Conservation (phyloP, 1,139 yeast species). For the Tardiomyces depauwii region DNA sequence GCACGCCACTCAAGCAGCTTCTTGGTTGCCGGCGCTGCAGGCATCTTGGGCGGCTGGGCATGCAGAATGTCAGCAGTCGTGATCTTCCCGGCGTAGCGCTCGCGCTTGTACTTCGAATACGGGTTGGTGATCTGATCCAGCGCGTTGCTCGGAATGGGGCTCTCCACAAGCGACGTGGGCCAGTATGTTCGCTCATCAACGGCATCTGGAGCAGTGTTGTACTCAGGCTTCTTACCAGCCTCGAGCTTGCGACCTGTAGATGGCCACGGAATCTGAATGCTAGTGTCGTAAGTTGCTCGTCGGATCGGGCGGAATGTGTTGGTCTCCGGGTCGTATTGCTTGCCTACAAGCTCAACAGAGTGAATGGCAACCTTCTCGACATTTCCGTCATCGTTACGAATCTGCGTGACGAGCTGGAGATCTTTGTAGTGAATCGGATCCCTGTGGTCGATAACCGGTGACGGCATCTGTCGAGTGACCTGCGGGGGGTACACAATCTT, state of each 20-base stretch:
- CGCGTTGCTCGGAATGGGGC: conserved; percentile 62
- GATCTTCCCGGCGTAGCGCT: conserved; percentile 37
- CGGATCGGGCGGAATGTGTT: conserved; percentile 69
- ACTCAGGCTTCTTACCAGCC: conserved; percentile 37
- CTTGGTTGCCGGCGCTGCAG: conserved; percentile 32
- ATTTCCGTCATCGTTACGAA: conserved; percentile 48
- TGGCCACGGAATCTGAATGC: conserved; percentile 84
- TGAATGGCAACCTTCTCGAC: conserved; percentile 67
- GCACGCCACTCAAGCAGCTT: conserved; percentile 43
- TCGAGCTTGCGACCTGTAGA: conserved; percentile 49
- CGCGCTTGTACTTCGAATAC: conserved; percentile 31
- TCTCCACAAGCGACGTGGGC: conserved; percentile 52
- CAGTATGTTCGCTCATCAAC: conserved; percentile 68
- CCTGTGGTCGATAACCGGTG: conserved; percentile 37
- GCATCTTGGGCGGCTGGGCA: conserved; percentile 57
- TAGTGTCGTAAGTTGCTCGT: conserved; percentile 54
- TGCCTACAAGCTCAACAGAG: conserved; percentile 52
- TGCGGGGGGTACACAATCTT: background rate
- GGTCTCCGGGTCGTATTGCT: conserved; percentile 64
- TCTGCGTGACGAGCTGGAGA: conserved; percentile 68
- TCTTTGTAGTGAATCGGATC: conserved; percentile 50
- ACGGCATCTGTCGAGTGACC: background rate
- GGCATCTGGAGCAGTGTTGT: conserved; percentile 44
- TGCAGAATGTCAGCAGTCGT: conserved; percentile 51
- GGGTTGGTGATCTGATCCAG: conserved; percentile 66